Base-by-base conservation (phyloP, 768 basidiomycete genomes). In the Tricholoma flavovirens region DNA sequence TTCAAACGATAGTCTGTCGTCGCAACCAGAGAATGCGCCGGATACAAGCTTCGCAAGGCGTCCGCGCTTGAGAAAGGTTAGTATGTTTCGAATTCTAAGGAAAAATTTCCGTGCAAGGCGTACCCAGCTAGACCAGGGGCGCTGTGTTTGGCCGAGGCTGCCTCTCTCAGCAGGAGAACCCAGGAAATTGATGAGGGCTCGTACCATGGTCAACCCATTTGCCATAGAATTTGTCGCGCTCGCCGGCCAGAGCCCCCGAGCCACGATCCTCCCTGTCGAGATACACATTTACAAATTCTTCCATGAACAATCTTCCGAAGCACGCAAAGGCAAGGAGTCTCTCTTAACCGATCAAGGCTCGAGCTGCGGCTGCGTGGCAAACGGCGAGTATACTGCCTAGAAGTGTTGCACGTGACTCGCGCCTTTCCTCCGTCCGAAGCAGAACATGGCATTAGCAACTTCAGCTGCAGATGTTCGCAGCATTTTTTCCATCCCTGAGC, bases 391-490 rank as follows among this genome's bases (percentile, higher is more conserved):
- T n/a, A n/a, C n/a, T n/a, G n/a, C n/a, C n/a, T n/a, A n/a, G n/a
- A 32, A 32, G 30, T 42, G 43, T 52, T 10, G 15, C 49, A 56
- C 51, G 21, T 45, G 49, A 56, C 42, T n/a, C 14, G 10, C 0
- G 11, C 29, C 6, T 26, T 5, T 21, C 8, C 10, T n/a, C n/a
- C 60, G n/a, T n/a, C n/a, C n/a, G n/a, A n/a, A n/a, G n/a, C n/a
- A 5, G 15, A 10, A n/a, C 60, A 88, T 88, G 85, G 81, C 30
- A 11, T 32, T 32, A 32, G 30, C 86, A 36, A 77, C 81, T 56
- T 82, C 84, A 56, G 88, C 90, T 54, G 81, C 85, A 59, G 93
- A 96, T 67, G 80, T 96, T 60, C 87, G 93, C 24, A 89, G 89
- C 61, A 87, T 90, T 36, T 84, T 96, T 45, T 84, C 87, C 11